Conservation (phyloP, 352 stramenopile genomes). For the Globisporangium paddicum region DNA sequence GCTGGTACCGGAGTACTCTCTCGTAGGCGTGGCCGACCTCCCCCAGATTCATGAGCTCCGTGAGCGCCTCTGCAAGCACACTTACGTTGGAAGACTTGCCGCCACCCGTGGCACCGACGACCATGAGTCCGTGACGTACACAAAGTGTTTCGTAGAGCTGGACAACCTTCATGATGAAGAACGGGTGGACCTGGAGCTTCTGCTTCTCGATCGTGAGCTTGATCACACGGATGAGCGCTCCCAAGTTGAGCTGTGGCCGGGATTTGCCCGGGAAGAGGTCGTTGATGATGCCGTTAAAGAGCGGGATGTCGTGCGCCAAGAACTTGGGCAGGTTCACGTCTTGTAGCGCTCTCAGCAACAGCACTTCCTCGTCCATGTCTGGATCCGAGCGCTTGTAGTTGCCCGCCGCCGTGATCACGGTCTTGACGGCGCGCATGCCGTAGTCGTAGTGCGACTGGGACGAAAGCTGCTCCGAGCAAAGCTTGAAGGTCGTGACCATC, state of each 20-base stretch:
- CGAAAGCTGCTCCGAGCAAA: constrained; percentile 94
- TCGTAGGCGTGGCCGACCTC: constrained; percentile 83
- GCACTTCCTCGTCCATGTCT: constrained; percentile 91
- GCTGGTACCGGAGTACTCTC: constrained; percentile 76
- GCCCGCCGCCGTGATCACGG: constrained; percentile 91
- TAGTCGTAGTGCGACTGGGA: constrained; percentile 96
- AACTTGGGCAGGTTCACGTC: constrained; percentile 97
- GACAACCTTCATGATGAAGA: constrained; percentile 92
- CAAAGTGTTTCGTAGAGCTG: constrained; percentile 95
- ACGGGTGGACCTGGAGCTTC: constrained; percentile 83
- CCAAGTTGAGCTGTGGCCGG: constrained; percentile 89
- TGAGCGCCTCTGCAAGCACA: constrained; percentile 85
- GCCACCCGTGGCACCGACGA: constrained; percentile 91
- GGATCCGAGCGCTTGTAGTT: constrained; percentile 94
- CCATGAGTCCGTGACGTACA: constrained; percentile 94
- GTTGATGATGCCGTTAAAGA: constrained; percentile 94
- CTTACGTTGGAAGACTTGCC: constrained; percentile 89
- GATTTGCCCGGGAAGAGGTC: constrained; percentile 92
- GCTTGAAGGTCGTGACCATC: constrained; percentile 95
- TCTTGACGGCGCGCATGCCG: constrained; percentile 95
- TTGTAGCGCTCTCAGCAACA: constrained; percentile 90
- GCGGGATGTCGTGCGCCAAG: constrained; percentile 91
- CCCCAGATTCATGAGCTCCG: constrained; percentile 74
- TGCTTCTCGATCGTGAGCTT: constrained; percentile 85
- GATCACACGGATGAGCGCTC: constrained; percentile 75